Percentiles rank a stretch among this genome's conserved stretches.
Evolutionary conservation across 129 eudicot genomes (phyloP).

Genomic region (Centaurea solstitialis): DNA sequence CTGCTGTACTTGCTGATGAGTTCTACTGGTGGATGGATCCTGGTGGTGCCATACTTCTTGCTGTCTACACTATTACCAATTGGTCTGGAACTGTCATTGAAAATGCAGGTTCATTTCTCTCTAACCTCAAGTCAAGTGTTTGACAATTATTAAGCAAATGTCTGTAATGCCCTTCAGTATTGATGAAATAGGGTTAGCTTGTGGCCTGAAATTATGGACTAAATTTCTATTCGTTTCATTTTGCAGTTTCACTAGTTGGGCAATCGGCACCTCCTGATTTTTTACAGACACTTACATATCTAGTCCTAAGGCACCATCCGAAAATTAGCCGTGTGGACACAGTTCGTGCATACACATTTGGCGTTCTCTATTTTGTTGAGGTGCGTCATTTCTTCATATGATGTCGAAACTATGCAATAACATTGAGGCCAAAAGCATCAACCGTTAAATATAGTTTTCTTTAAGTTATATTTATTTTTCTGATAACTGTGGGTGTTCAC

Average conservation of each 20-base stretch:
- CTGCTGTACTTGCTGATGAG: conserved; percentile 70
- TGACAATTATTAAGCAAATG: not conserved
- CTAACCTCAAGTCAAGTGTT: conserved; percentile 11
- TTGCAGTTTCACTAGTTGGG: conserved; percentile 68
- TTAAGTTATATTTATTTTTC: not conserved
- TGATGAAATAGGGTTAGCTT: not conserved
- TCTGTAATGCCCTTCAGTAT: not conserved
- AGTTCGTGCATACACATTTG: conserved; percentile 75
- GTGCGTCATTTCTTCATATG: conserved; percentile 17
- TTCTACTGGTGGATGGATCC: conserved; percentile 88
- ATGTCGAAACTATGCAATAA: not conserved
- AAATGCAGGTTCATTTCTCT: conserved; percentile 53
- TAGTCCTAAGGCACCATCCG: conserved; percentile 62
- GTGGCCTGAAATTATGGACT: not conserved
- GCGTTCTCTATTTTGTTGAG: conserved; percentile 80
- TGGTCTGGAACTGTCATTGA: conserved; percentile 81
- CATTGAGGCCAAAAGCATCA: not conserved
- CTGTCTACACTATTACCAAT: conserved; percentile 63
- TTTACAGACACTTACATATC: conserved; percentile 71
- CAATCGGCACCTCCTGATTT: conserved; percentile 76
- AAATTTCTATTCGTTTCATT: not conserved
- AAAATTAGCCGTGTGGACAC: conserved; percentile 72
- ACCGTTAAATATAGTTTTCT: not conserved
- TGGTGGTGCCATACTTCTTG: conserved; percentile 66
- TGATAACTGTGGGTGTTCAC: not conserved